A percentile compares a stretch with the other conserved stretches of the same genome.
phyloP scores from a whole-genome alignment of 345 rosid genomes.

The Salix suchowensis region DNA sequence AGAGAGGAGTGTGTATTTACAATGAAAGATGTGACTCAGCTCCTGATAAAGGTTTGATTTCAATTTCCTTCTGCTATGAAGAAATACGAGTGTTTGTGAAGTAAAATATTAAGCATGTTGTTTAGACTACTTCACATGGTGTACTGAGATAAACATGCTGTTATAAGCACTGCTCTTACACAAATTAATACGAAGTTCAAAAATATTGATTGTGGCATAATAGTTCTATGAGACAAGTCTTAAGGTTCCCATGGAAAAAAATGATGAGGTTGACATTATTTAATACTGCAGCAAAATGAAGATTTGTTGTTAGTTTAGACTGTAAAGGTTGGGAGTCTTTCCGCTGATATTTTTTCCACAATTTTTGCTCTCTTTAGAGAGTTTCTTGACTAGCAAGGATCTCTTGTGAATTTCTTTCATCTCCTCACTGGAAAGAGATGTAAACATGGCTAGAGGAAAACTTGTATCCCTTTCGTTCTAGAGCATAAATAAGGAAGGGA shows the following conservation, averaged over 20 bases:
- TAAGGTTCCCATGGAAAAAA: neutral
- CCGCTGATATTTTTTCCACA: neutral
- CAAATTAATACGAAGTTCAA: neutral
- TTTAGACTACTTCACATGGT: neutral
- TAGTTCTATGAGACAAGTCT: neutral
- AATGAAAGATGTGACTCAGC: conserved; percentile 75
- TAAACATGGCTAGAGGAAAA: neutral
- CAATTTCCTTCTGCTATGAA: conserved; percentile 11
- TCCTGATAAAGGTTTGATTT: conserved; percentile 67
- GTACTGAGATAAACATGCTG: neutral
- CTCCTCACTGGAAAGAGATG: neutral
- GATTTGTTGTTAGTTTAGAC: neutral
- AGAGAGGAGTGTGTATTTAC: conserved; percentile 72
- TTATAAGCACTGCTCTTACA: neutral
- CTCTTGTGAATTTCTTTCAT: neutral
- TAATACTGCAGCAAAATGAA: neutral
- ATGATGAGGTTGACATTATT: neutral
- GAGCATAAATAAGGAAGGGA: neutral
- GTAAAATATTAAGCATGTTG: neutral
- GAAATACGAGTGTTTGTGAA: neutral
- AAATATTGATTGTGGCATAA: neutral
- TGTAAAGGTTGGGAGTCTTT: neutral
- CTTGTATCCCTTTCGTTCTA: neutral
- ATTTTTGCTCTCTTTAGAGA: neutral
- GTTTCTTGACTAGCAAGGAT: neutral